These are phyloP conservation scores for Cornus controversa DNA, from an alignment of 148 eudicot genomes.

Conservation along the genomic window DNA sequence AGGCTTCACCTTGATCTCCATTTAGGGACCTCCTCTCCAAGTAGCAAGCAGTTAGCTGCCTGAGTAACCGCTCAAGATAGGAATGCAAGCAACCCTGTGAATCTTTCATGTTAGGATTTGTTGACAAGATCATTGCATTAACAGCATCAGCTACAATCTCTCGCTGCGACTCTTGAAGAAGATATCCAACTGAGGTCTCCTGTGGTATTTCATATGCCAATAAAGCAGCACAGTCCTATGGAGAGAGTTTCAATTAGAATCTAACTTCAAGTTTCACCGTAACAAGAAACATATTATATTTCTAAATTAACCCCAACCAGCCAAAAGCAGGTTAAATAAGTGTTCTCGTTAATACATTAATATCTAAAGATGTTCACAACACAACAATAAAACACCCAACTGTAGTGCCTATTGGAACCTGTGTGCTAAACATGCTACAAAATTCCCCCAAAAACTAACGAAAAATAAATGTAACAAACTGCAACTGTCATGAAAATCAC, in stretches of 20 bases:
- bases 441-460: not conserved
- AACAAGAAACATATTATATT: not conserved
- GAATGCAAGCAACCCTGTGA: constrained; percentile 59
- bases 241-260: not conserved
- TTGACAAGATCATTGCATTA: constrained; percentile 72
- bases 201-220: constrained; percentile 83
- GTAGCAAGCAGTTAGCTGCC: constrained; percentile 79
- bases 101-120: constrained; percentile 59
- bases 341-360: not conserved
- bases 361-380: not conserved
- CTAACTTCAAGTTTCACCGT: not conserved
- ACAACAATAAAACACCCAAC: not conserved
- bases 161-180: constrained; percentile 69
- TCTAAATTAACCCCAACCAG: not conserved
- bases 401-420: not conserved
- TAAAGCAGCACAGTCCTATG: constrained; percentile 82
- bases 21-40: constrained; percentile 72
- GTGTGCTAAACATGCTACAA: not conserved
- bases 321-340: not conserved
- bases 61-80: constrained; percentile 67
- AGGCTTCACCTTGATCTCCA: constrained; percentile 91
- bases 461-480: not conserved
- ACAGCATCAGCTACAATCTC: constrained; percentile 88
- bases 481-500: not conserved
- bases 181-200: constrained; percentile 75